Base-by-base conservation (phyloP, 2,329 filamentous ascomycete species). In the Chaetomium sp. region DNA sequence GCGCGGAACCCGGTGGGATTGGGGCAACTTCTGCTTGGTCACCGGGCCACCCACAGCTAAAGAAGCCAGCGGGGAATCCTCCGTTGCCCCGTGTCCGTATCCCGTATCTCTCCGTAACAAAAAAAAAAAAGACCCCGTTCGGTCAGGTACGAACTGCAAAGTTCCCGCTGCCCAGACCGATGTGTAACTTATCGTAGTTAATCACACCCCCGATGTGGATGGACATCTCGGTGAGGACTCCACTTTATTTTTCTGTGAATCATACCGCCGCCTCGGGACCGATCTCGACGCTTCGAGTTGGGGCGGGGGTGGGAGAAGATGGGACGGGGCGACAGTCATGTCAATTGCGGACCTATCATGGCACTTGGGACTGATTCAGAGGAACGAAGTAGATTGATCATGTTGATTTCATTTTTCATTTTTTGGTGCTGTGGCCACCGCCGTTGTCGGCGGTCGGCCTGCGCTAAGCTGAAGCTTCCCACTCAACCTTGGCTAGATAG, bases 241-340 rank as follows among this genome's bases (percentile, higher is more conserved):
- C 56, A 58, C 56, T 21, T 33, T 21, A 7, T 9, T 58, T 58
- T 9, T 19, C 29, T 62, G 63, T 67, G 66, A 67, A 67, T 67
- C 66, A 67, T 67, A 64, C 66, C 66, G 60, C 42, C 47, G 31
- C 23, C 50, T 64, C 63, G 63, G 66, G 60, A 67, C 57, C 66
- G 66, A 67, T 67, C 63, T 60, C 57, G 31, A 33, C 13, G n/a
- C 53, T 54, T 29, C 6, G 10, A 23, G 27, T 29, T 27, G 2
- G 27, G 13, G 16, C 13, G 25, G 9, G 50, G 35, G 16, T 31
- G 33, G 35, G 23, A 2, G 42, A 23, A 23, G 12, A 56, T 49
- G 38, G 56, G 27, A 16, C 42, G 9, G 29, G 2, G 49, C 5
- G 38, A 42, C 8, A n/a, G 21, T 51, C 47, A 60, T 60, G 47